Evolutionary conservation across 305 asterid species (phyloP), one percentile per base, ranked within the genome.

Genomic region (Fraxinus platypoda): DNA sequence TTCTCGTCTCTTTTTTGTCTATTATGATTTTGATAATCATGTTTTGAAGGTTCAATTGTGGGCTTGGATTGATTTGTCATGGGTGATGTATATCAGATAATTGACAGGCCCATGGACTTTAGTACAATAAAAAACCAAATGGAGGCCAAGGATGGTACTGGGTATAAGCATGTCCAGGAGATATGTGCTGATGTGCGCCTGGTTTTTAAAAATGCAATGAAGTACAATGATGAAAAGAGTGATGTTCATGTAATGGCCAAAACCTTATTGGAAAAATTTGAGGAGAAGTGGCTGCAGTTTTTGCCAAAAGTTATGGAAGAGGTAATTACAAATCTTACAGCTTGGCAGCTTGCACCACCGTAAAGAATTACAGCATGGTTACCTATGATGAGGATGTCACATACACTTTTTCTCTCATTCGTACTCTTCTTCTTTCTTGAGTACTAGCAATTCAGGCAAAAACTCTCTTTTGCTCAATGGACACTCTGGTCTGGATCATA

Each of bases 21-120:
- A 41, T 38, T 75, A 5, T 43, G 43, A 23, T 15, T 72, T 11
- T 33, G 38, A 33, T 74, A 76, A 46, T 33, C 82, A 31, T 76
- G 72, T 76, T 73, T 72, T 57, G 43, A 35, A 52, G 30, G 30
- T 74, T 80, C 38, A 12, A 33, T 71, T 78, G 41, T 66, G 52
- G 54, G 52, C 85, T 80, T 75, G 76, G 81, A 85, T 84, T 86
- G 84, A 85, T 85, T 86, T 71, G 52, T 83, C 54, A 38, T 70
- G 38, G 83, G 83, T 87, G 87, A 83, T 89, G 75, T 87, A 72
- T 85, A 72, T 82, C 94, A 95, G 99, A 92, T 95, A 35, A 95
- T 95, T 88, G 98, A 94, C 90, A 90, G 99, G 91, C 99, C 99
- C 71, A 95, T 95, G 99, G 99, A 95, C 85, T 95, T 95, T 90